Conservation (phyloP, 306 rosid species). For the Dalbergia cultrata region DNA sequence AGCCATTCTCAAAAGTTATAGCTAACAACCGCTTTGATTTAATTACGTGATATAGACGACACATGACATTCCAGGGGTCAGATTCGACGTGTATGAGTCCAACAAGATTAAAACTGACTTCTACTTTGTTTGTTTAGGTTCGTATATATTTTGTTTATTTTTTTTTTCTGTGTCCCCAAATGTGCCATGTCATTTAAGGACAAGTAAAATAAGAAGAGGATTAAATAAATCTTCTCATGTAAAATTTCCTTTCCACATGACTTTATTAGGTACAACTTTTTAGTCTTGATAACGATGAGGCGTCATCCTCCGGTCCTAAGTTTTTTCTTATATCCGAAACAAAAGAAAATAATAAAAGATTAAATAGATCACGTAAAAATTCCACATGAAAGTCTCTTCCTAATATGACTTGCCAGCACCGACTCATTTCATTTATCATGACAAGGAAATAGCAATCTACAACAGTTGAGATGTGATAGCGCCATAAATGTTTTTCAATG, state of each 20-base stretch:
- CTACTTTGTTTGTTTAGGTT: neutral
- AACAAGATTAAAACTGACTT: slow-evolving; percentile 27
- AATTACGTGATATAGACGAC: slow-evolving; percentile 46
- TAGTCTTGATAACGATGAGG: no score
- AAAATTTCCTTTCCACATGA: no score
- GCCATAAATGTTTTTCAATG: slow-evolving; percentile 7
- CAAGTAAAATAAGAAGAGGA: neutral
- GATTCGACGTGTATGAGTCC: neutral
- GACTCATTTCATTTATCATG: slow-evolving; percentile 37
- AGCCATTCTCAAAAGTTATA: slow-evolving; percentile 25
- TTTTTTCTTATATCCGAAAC: no score
- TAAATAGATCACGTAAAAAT: no score
- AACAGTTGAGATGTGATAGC: slow-evolving; percentile 4
- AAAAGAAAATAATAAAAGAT: no score
- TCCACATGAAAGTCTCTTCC: no score
- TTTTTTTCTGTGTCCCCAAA: neutral
- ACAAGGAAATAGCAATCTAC: slow-evolving; percentile 29
- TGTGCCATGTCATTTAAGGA: slow-evolving; percentile 16
- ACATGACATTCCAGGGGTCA: slow-evolving; percentile 32
- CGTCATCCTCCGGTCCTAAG: no score
- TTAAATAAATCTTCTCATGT: no score
- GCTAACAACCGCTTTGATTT: slow-evolving; percentile 36
- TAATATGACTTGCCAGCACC: neutral
- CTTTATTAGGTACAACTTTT: no score
- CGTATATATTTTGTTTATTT: neutral